Conservation (phyloP, 768 basidiomycete genomes). For the Myochromella boudieri region DNA sequence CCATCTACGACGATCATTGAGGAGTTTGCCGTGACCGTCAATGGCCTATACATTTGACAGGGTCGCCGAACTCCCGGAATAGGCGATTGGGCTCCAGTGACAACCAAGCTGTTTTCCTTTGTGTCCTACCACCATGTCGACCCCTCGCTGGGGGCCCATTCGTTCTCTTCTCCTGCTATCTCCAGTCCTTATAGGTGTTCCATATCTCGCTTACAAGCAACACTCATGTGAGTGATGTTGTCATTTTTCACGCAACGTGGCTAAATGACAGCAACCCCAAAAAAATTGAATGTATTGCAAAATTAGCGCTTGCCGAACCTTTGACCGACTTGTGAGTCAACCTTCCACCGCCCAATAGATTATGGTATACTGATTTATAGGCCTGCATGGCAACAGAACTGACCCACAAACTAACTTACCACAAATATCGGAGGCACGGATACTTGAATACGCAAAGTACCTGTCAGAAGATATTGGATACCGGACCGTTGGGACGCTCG, state of each 20-base stretch:
- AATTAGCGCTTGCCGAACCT: slow-evolving; percentile 56
- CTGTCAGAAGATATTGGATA: slow-evolving; percentile 89
- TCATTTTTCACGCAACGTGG: not conserved
- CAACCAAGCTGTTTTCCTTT: slow-evolving; percentile 3
- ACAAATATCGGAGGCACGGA: slow-evolving; percentile 70
- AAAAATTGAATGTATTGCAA: slow-evolving; percentile 1
- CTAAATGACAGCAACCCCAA: slow-evolving; percentile 10
- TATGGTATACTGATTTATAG: too few relatives aligned
- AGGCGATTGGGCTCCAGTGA: too few relatives aligned
- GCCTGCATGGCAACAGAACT: slow-evolving; percentile 25
- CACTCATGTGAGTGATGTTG: slow-evolving; percentile 33
- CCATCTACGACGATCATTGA: too few relatives aligned
- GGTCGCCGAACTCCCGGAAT: too few relatives aligned
- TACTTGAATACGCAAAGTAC: slow-evolving; percentile 60
- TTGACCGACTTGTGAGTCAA: slow-evolving; percentile 48
- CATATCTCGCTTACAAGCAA: slow-evolving; percentile 45
- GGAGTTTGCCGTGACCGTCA: too few relatives aligned
- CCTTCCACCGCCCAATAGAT: not conserved
- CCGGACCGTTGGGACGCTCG: slow-evolving; percentile 86
- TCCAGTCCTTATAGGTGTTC: slow-evolving; percentile 53
- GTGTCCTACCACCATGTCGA: slow-evolving; percentile 16
- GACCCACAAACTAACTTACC: slow-evolving; percentile 58
- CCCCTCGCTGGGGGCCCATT: slow-evolving; percentile 53
- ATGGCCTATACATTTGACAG: too few relatives aligned
- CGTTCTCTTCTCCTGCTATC: slow-evolving; percentile 54